Base-by-base conservation (phyloP, 1,284 basidiomycete genomes). In the Tetrapyrgos nigripes region DNA sequence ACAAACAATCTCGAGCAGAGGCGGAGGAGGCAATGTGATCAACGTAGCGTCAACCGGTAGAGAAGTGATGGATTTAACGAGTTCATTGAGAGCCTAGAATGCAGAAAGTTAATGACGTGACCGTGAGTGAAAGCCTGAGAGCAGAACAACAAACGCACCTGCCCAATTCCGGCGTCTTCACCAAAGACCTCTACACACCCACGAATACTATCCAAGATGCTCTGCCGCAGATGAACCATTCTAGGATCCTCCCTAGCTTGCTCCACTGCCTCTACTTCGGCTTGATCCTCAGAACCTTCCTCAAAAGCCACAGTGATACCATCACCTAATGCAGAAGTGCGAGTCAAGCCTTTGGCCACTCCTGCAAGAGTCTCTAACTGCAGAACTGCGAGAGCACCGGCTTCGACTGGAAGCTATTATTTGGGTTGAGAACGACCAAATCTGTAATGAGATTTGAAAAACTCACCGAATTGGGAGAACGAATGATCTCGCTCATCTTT, bases 321-420 rank as follows among this genome's bases (percentile, higher is more conserved):
- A 67, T 95, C 94, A 26, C 50, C 33, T 3, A 60, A 55, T 3
- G 40, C 10, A 3, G 83, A 83, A 0, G 84, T 84, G 9, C 90
- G 84, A 0, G 94, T 93, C 9, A 96, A 80, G 2, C 94, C 94
- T 61, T 90, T 91, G 6, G 93, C 90, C 35, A 94, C 86, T 9
- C 93, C 93, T 0, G 92, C 84, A 17, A 97, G 78, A 0, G 89
- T 90, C 65, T 92, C 87, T 5, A 96, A 80, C 63, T 93, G 90
- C 14, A 85, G 79, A 27, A 91, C 84, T 0, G 83, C 83, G 3
- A 85, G 66, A 1, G 73, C 70, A 5, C 85, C 83, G 1, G 89
- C 84, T 65, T 92, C 89, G 24, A 91, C 89, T 0, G 86, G 86
- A 6, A 87, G 78, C 87, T 95, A n/a, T 23, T 28, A 27, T 47